These are phyloP conservation scores for Trichoderma guizhouense DNA, from an alignment of 2,329 filamentous ascomycete species.

Conservation along the genomic window DNA sequence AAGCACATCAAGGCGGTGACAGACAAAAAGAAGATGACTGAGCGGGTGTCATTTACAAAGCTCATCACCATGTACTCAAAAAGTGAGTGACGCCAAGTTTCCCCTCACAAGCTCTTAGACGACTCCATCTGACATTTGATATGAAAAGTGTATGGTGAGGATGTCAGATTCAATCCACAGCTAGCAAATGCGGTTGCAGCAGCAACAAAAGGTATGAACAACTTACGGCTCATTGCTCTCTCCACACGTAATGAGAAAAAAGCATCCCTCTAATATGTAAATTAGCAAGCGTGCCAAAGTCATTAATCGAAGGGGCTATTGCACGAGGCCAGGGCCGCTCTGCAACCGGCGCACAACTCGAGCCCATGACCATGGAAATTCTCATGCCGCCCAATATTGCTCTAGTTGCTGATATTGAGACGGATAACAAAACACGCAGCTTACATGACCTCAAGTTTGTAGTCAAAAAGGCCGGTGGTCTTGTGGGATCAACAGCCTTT, in stretches of 20 bases:
- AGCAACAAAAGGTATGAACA: constrained; percentile 68
- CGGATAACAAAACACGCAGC: constrained; percentile 72
- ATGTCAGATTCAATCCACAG: constrained; percentile 70
- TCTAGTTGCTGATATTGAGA: constrained; percentile 79
- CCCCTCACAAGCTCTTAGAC: not conserved
- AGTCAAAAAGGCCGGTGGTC: constrained; percentile 70
- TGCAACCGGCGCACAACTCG: constrained; percentile 69
- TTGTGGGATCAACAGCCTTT: constrained; percentile 71
- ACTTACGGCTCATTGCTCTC: constrained; percentile 23
- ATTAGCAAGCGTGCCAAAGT: constrained; percentile 72
- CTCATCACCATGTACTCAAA: constrained; percentile 74
- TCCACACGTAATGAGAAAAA: too few species aligned
- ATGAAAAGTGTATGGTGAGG: constrained; percentile 65
- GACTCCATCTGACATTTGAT: not conserved
- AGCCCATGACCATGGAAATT: constrained; percentile 73
- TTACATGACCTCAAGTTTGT: constrained; percentile 69
- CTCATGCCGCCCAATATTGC: constrained; percentile 75
- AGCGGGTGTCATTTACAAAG: constrained; percentile 65
- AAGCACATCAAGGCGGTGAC: constrained; percentile 89
- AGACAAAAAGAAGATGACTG: constrained; percentile 73
- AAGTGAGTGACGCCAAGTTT: constrained; percentile 44
- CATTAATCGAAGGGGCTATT: constrained; percentile 78
- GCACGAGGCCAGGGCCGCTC: constrained; percentile 85
- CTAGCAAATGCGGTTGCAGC: constrained; percentile 68
- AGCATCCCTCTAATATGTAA: not conserved